A percentile compares a stretch with the other conserved stretches of the same genome.
Evolutionary conservation across 2,329 filamentous ascomycete species (phyloP).

Genomic region (Remersonia thermophila): DNA sequence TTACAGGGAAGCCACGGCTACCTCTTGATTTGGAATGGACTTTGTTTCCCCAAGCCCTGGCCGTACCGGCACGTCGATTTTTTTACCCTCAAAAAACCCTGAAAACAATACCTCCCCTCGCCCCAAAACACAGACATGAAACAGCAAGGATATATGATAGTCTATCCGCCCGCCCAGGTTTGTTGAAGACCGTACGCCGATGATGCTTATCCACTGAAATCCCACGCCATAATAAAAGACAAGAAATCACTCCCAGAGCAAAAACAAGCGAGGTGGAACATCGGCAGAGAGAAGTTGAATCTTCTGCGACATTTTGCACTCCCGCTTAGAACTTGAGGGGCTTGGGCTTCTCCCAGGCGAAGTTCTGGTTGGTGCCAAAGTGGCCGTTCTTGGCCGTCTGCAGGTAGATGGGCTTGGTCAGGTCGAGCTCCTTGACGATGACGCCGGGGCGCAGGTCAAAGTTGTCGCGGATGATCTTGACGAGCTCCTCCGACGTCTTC

Average conservation of each 20-base stretch:
- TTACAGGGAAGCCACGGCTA: too few relatives aligned
- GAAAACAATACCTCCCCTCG: too few relatives aligned
- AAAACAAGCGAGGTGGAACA: slow-evolving; percentile 14
- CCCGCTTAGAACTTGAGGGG: slow-evolving; percentile 68
- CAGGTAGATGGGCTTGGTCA: slow-evolving; percentile 94
- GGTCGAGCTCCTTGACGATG: slow-evolving; percentile 93
- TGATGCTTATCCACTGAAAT: slow-evolving; percentile 18
- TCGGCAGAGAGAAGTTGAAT: slow-evolving; percentile 23
- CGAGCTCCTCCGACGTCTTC: slow-evolving; percentile 83
- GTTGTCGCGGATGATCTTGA: slow-evolving; percentile 88
- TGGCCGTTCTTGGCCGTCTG: slow-evolving; percentile 99
- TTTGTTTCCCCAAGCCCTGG: too few relatives aligned
- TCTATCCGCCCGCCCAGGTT: slow-evolving; percentile 22
- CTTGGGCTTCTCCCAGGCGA: slow-evolving; percentile 99
- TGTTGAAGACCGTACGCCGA: slow-evolving; percentile 27
- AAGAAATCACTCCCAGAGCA: slow-evolving; percentile 9
- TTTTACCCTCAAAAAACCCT: neutral
- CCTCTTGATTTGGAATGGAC: too few relatives aligned
- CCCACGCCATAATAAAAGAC: slow-evolving; percentile 10
- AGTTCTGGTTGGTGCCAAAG: slow-evolving; percentile 92
- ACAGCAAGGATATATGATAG: slow-evolving; percentile 16
- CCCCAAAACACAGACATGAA: slow-evolving; percentile 7
- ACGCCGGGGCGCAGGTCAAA: slow-evolving; percentile 97
- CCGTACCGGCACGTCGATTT: too few relatives aligned
- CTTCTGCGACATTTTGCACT: slow-evolving; percentile 17